Percentiles rank a stretch among this genome's conserved stretches.
Conservation (phyloP, 345 rosid species). For the Eucalyptus polybractea region DNA sequence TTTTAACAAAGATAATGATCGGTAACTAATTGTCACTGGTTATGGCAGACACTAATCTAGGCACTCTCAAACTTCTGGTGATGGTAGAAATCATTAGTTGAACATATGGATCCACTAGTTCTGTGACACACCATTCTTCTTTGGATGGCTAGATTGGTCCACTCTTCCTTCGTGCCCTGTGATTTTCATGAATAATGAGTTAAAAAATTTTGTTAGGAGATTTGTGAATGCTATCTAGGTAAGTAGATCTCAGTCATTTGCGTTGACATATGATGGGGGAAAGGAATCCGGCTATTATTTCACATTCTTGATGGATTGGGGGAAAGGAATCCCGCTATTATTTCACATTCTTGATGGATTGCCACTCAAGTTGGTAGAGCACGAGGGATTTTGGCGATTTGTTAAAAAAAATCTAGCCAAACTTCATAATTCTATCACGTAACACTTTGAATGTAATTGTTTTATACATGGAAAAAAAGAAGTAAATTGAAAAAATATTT, state of each 20-base stretch:
- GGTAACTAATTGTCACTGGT: not conserved
- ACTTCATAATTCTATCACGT: too few species aligned
- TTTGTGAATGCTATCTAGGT: not conserved
- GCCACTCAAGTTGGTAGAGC: too few species aligned
- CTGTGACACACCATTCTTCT: not conserved
- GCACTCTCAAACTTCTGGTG: not conserved
- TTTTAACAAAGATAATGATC: not conserved
- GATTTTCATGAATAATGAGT: not conserved
- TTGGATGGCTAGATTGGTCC: not conserved
- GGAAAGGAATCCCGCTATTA: not conserved
- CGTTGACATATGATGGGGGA: not conserved
- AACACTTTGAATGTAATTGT: too few species aligned
- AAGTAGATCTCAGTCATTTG: not conserved
- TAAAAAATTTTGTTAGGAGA: not conserved
- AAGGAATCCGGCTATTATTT: too few species aligned
- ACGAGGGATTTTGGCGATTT: too few species aligned
- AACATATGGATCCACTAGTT: not conserved
- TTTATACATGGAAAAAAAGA: too few species aligned
- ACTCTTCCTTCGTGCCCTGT: not conserved
- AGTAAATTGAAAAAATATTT: too few species aligned
- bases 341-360: not conserved
- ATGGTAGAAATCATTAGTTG: not conserved
- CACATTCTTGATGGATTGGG: too few species aligned
- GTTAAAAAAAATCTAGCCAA: too few species aligned
- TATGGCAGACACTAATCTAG: not conserved